phyloP scores from a whole-genome alignment of 495 filamentous ascomycete species.

The Haplographium delicatum region DNA sequence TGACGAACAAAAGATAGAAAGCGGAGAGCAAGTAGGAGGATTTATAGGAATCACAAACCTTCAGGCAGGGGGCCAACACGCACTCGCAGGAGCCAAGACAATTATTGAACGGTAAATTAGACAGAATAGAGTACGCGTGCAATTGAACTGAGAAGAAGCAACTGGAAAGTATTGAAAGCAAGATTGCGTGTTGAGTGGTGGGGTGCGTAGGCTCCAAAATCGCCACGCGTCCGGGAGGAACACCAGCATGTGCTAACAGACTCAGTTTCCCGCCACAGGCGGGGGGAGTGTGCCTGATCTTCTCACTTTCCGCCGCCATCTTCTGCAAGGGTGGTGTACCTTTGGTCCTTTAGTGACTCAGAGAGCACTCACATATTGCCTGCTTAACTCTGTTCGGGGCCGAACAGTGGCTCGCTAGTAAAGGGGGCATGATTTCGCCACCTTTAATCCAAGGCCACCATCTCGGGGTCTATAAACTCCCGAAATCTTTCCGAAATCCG shows the following conservation, averaged over 20 bases:
- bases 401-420: background rate
- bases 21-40: slow-evolving; percentile 3
- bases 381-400: background rate
- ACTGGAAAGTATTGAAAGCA: slow-evolving; percentile 9
- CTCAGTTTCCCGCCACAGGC: background rate
- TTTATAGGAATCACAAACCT: slow-evolving; percentile 11
- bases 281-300: slow-evolving; percentile 10
- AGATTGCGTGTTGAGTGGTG: slow-evolving; percentile 7
- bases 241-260: background rate
- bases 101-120: slow-evolving; percentile 11
- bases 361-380: background rate
- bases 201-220: background rate
- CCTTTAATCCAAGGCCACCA: background rate
- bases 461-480: background rate
- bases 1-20: slow-evolving; percentile 3
- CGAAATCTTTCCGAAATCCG: no score
- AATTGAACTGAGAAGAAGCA: slow-evolving; percentile 16
- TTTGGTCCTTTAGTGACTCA: slow-evolving; percentile 1
- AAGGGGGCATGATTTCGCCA: background rate
- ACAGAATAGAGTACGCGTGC: slow-evolving; percentile 13
- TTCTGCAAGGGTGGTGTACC: no score
- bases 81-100: slow-evolving; percentile 1
- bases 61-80: background rate
- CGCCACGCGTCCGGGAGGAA: slow-evolving; percentile 9
- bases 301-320: slow-evolving; percentile 18